These are phyloP conservation scores for Podospora sp. DNA, from an alignment of 495 filamentous ascomycete genomes.

Conservation along the genomic window DNA sequence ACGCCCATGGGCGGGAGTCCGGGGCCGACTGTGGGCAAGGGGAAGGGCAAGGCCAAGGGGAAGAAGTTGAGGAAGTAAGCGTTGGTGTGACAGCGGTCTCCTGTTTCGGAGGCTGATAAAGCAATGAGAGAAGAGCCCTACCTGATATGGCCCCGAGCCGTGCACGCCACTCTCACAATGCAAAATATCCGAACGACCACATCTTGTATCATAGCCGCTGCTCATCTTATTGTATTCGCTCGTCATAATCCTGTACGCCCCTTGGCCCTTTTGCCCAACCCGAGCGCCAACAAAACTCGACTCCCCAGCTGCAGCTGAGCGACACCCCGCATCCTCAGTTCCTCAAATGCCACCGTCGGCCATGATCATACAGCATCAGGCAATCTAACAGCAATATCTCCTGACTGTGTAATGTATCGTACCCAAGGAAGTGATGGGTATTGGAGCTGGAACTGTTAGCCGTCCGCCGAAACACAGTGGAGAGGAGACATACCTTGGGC, in stretches of 20 bases:
- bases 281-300: not conserved
- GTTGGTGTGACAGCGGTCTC: not conserved
- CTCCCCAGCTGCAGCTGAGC: not conserved
- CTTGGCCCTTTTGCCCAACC: not conserved
- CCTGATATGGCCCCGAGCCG: no score
- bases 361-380: slow-evolving; percentile 75
- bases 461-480: not conserved
- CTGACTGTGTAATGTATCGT: slow-evolving; percentile 95
- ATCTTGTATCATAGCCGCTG: not conserved
- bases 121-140: no score
- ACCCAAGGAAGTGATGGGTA: slow-evolving; percentile 99
- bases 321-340: not conserved
- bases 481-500: slow-evolving; percentile 76
- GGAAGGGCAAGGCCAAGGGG: slow-evolving; percentile 13
- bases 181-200: no score
- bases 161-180: no score
- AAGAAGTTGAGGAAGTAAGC: slow-evolving; percentile 1
- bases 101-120: not conserved
- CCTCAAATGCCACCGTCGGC: not conserved
- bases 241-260: not conserved
- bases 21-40: slow-evolving; percentile 20
- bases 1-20: slow-evolving; percentile 39
- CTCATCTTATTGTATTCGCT: not conserved
- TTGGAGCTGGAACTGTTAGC: slow-evolving; percentile 67
- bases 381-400: slow-evolving; percentile 90